Evolutionary conservation across 2,329 filamentous ascomycete species (phyloP).

Genomic region (Emericellopsis atlantica): DNA sequence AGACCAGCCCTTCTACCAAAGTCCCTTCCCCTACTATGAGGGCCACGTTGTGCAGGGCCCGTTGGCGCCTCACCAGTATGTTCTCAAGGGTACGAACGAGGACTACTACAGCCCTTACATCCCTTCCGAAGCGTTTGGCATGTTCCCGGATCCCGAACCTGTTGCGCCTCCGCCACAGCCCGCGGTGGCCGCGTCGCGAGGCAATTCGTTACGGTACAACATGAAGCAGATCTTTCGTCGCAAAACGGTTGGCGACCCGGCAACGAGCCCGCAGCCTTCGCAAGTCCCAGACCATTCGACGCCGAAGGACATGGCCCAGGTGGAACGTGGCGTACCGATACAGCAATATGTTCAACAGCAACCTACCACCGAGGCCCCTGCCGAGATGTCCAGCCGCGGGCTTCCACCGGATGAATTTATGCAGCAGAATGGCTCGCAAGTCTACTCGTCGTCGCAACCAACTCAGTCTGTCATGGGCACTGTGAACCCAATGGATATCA

Average conservation of each 20-base stretch:
- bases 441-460: neutral
- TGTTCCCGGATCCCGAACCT: slow-evolving; percentile 9
- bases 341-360: slow-evolving; percentile 4
- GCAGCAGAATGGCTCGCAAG: neutral
- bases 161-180: neutral
- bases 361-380: slow-evolving; percentile 16
- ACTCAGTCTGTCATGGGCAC: slow-evolving; percentile 28
- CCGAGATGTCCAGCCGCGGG: slow-evolving; percentile 8
- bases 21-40: slow-evolving; percentile 9
- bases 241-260: slow-evolving; percentile 12
- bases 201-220: slow-evolving; percentile 21
- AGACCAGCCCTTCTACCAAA: slow-evolving; percentile 6
- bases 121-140: slow-evolving; percentile 26
- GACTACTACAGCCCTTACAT: slow-evolving; percentile 28
- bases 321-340: neutral
- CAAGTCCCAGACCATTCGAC: neutral
- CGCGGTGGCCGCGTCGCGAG: slow-evolving; percentile 9
- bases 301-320: neutral
- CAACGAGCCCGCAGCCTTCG: neutral
- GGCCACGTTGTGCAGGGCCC: slow-evolving; percentile 14
- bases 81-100: slow-evolving; percentile 21
- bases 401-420: neutral
- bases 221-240: slow-evolving; percentile 22
- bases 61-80: slow-evolving; percentile 14
- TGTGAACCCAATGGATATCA: slow-evolving; percentile 41